Evolutionary conservation across 129 eudicot genomes (phyloP), one percentile per base, ranked within the genome.

Genomic region (Chrysanthemum seticuspe): DNA sequence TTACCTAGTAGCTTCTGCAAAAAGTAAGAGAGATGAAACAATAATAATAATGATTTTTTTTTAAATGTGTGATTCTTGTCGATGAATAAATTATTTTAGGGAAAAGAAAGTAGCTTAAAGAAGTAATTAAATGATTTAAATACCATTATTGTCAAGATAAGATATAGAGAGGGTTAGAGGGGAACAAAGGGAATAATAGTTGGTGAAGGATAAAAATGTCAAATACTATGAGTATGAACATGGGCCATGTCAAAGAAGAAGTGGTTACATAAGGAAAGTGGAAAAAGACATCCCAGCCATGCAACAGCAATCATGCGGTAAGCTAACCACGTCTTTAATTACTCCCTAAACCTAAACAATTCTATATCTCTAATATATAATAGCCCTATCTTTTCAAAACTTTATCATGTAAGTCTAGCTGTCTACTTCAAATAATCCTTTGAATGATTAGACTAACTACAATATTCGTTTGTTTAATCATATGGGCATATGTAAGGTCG

Each of bases 261-360:
- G 91, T 82, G 83, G 85, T 83, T 82, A 59, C 74, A 74, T 48
- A 85, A 83, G 86, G 91, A 81, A 73, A 78, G 67, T 68, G 81
- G 96, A 92, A 85, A 89, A 78, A 45, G 96, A 89, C 95, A 80
- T 91, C 90, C 89, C 91, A 91, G 85, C 97, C 78, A 72, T 53
- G 54, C 64, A 69, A 82, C 96, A 87, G 94, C 97, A 81, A 74
- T 79, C 71, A 85, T 89, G 82, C 44, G 91, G 80, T 86, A 72
- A 89, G 87, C 81, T 58, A 68, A 80, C 45, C 87, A 83, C 91
- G 87, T 89, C 89, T 68, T 76, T 75, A 52, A 57, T 76, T 44
- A 70, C 78, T 56, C 55, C 57, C 54, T 15, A 29, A 31, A 73
- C 57, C 54, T 15, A 29, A 31, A 73, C 21, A 52, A 21, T 63